These are phyloP conservation scores for Emmonsiellopsis sp. DNA, from an alignment of 2,329 filamentous ascomycete genomes.

Conservation along the genomic window DNA sequence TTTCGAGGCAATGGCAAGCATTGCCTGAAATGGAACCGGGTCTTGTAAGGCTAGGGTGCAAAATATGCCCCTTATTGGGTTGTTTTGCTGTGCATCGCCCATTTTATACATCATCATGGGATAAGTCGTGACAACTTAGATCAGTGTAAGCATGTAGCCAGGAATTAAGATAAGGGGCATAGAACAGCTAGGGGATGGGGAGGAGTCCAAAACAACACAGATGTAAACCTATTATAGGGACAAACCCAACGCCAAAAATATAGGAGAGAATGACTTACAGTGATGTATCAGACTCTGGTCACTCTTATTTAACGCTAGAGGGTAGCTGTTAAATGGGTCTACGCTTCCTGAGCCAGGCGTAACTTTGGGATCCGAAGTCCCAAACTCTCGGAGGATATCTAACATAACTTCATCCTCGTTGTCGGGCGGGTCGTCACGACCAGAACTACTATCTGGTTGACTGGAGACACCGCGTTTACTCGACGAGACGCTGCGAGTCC, in stretches of 20 bases:
- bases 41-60: conserved; percentile 21
- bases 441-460: background rate
- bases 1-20: conserved; percentile 25
- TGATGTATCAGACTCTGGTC: conserved; percentile 24
- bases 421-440: background rate
- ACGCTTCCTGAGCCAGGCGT: conserved; percentile 11
- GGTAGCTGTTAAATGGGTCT: conserved; percentile 22
- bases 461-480: background rate
- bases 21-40: conserved; percentile 22
- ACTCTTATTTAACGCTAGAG: conserved; percentile 15
- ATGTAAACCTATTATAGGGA: background rate
- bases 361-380: conserved; percentile 8
- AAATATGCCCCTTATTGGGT: conserved; percentile 24
- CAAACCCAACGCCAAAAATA: background rate
- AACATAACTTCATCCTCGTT: background rate
- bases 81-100: conserved; percentile 16
- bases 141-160: conserved; percentile 12
- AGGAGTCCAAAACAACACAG: background rate
- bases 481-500: background rate
- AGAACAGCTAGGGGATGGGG: background rate
- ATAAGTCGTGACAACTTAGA: conserved; percentile 22
- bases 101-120: conserved; percentile 29
- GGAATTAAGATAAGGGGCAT: background rate
- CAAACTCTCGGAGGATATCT: background rate
- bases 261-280: conserved; percentile 16